These are phyloP conservation scores for Herpetomonas samuelpessoai DNA, from an alignment of 208 protist genomes.

Conservation along the genomic window DNA sequence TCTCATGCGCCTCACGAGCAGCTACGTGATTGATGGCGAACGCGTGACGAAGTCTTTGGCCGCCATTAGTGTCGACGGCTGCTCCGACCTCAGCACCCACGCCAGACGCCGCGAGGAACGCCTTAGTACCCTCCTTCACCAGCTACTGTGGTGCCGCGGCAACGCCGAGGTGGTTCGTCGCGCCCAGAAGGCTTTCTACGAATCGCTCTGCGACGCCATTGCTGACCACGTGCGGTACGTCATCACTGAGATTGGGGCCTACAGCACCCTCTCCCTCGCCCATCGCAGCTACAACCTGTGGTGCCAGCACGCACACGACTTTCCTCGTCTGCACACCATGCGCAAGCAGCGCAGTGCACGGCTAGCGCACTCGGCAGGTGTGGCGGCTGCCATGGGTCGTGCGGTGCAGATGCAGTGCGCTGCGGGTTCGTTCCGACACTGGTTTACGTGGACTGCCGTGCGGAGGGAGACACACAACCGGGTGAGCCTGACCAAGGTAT, in stretches of 20 bases:
- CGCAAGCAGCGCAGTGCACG: constrained; percentile 36
- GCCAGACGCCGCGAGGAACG: constrained; percentile 31
- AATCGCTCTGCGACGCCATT: constrained; percentile 35
- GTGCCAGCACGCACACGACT: constrained; percentile 40
- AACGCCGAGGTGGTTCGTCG: constrained; percentile 50
- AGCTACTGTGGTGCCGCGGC: constrained; percentile 42
- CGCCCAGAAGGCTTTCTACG: constrained; percentile 62
- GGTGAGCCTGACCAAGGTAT: background rate
- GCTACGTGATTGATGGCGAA: background rate
- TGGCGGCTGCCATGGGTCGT: constrained; percentile 8
- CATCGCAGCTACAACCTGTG: constrained; percentile 43
- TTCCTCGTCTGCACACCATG: constrained; percentile 47
- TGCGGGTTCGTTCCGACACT: constrained; percentile 16
- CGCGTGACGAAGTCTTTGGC: constrained; percentile 2
- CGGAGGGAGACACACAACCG: too few relatives aligned
- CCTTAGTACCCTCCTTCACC: constrained; percentile 41
- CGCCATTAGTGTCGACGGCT: constrained; percentile 39
- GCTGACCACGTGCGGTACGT: constrained; percentile 32
- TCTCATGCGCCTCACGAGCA: background rate
- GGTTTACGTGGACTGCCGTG: constrained; percentile 4
- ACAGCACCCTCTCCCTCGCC: constrained; percentile 23
- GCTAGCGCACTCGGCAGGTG: constrained; percentile 15
- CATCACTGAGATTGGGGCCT: constrained; percentile 37
- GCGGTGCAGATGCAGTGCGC: background rate
- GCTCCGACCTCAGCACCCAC: constrained; percentile 28